These are phyloP conservation scores for Pecoramyces ruminantium DNA, from an alignment of 192 early-diverging fungal genomes.

Conservation along the genomic window DNA sequence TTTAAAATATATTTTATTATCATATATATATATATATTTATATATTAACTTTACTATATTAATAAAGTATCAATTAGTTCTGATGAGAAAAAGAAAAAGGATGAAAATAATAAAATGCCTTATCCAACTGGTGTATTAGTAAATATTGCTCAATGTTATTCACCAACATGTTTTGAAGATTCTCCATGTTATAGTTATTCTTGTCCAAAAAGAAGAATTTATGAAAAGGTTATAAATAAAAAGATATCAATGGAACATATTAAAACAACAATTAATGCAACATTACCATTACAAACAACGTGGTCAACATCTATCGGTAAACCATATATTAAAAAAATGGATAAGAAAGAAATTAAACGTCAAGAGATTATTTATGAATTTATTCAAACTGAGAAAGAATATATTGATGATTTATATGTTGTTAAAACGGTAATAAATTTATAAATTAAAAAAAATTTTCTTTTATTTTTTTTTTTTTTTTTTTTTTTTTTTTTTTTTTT, in stretches of 20 bases:
- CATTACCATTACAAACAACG: background rate
- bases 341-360: slow-evolving; percentile 59
- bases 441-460: too few species aligned
- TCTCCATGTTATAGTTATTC: slow-evolving; percentile 74
- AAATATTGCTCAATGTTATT: slow-evolving; percentile 80
- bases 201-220: slow-evolving; percentile 51
- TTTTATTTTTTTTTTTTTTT: too few species aligned
- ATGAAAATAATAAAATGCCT: background rate
- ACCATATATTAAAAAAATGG: slow-evolving; percentile 13
- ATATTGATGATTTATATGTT: slow-evolving; percentile 70
- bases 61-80: too few species aligned
- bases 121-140: slow-evolving; percentile 77
- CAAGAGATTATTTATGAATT: slow-evolving; percentile 90
- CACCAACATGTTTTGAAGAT: slow-evolving; percentile 68
- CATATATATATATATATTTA: too few species aligned
- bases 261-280: background rate
- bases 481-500: too few species aligned
- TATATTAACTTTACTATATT: too few species aligned
- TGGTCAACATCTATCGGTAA: background rate
- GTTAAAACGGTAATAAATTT: slow-evolving; percentile 52
- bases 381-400: slow-evolving; percentile 79
- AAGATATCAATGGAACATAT: background rate
- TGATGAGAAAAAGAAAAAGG: background rate
- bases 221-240: background rate
- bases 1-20: too few species aligned